A percentile compares a stretch with the other conserved stretches of the same genome.
Evolutionary conservation across 1,284 basidiomycete genomes (phyloP).

Genomic region (Leucocoprinus gongylophorus): DNA sequence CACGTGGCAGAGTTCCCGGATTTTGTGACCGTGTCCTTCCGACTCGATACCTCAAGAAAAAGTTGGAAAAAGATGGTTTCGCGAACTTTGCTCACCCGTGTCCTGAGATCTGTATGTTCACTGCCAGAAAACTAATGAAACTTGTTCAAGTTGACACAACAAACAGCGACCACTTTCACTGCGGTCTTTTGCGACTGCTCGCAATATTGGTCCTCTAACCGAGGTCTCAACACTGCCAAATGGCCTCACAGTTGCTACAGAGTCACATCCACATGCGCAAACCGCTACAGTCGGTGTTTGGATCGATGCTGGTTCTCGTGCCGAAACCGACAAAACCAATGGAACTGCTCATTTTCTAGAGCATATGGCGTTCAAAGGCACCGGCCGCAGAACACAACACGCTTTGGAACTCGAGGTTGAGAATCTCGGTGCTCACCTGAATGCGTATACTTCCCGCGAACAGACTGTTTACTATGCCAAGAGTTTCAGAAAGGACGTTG

Average conservation of each 20-base stretch:
- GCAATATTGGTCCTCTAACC: conserved; percentile 69
- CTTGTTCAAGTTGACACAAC: conserved; percentile 7
- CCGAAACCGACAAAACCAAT: conserved; percentile 90
- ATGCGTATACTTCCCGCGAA: conserved; percentile 98
- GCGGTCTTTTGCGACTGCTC: conserved; percentile 62
- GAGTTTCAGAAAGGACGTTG: conserved; percentile 95
- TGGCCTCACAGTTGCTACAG: conserved; percentile 89
- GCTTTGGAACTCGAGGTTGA: conserved; percentile 96
- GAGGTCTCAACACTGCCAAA: conserved; percentile 86
- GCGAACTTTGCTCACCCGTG: conserved; percentile 59
- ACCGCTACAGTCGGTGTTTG: conserved; percentile 98
- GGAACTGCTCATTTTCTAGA: conserved; percentile 99
- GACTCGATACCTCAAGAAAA: conserved; percentile 20
- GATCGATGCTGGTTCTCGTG: conserved; percentile 97
- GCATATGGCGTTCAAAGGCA: conserved; percentile 97
- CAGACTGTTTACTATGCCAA: conserved; percentile 99
- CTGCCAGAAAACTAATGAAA: neutral
- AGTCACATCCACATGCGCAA: conserved; percentile 90
- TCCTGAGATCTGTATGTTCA: conserved; percentile 49
- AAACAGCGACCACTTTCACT: conserved; percentile 26
- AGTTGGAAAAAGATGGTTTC: conserved; percentile 47
- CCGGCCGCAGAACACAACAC: conserved; percentile 84
- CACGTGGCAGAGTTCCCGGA: conserved; percentile 21
- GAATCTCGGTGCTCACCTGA: conserved; percentile 95
- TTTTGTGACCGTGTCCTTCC: conserved; percentile 20